A percentile compares a stretch with the other conserved stretches of the same genome.
phyloP scores from a whole-genome alignment of 1,139 yeast species.

The Diutina ranongensis region DNA sequence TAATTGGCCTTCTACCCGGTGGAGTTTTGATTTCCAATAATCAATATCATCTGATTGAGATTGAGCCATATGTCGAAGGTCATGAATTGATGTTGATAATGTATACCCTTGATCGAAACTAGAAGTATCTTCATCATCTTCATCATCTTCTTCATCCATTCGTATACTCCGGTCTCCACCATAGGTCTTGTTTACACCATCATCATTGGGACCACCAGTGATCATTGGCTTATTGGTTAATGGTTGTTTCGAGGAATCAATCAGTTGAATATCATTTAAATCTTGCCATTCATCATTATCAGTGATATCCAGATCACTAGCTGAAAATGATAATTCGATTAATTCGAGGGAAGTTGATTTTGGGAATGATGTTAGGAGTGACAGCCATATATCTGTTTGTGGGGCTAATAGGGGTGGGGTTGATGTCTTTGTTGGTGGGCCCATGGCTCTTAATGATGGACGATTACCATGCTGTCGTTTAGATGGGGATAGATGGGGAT shows the following conservation, averaged over 20 bases:
- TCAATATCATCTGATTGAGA: background rate
- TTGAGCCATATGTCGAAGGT: background rate
- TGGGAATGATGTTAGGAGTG: background rate
- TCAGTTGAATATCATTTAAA: background rate
- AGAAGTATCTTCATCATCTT: background rate
- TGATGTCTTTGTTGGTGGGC: background rate
- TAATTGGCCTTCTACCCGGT: background rate
- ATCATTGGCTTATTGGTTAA: too few species aligned
- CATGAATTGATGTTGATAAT: background rate
- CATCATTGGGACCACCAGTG: background rate
- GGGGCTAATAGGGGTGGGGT: background rate
- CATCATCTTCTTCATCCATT: background rate
- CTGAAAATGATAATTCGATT: background rate
- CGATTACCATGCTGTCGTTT: background rate
- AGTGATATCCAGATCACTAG: background rate
- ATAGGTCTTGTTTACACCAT: background rate
- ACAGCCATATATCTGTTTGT: background rate
- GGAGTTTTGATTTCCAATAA: background rate
- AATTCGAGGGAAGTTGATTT: background rate
- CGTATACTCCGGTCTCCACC: conserved; percentile 4
- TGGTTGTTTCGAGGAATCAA: background rate
- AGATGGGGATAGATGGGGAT: too few species aligned
- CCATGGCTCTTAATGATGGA: background rate
- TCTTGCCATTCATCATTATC: conserved; percentile 1
- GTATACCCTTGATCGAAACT: background rate